These are phyloP conservation scores for Apiotrichum laibachii DNA, from an alignment of 1,284 basidiomycete species.

Conservation along the genomic window DNA sequence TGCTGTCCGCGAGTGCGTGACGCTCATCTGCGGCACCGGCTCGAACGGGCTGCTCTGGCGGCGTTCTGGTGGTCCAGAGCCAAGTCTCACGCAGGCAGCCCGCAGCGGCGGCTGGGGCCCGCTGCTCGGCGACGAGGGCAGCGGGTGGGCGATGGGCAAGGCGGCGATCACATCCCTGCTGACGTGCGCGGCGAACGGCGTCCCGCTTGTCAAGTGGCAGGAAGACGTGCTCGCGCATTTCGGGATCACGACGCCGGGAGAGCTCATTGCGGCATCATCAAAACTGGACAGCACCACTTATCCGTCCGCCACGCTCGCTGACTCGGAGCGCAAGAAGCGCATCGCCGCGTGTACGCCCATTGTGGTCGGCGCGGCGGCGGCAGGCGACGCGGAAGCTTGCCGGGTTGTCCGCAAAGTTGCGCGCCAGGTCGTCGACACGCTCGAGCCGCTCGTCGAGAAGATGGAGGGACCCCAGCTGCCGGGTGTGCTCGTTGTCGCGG, in stretches of 20 bases:
- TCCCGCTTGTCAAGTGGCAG: slow-evolving; percentile 12
- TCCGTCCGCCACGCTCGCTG: slow-evolving; percentile 4
- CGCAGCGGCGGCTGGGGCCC: slow-evolving; percentile 23
- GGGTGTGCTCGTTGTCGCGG: slow-evolving; percentile 18
- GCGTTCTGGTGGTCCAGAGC: too few species aligned
- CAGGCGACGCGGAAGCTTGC: slow-evolving; percentile 10
- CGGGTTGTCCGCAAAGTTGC: slow-evolving; percentile 14
- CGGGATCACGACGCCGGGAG: slow-evolving; percentile 5
- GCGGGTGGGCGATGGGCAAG: slow-evolving; percentile 20
- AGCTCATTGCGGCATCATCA: slow-evolving; percentile 8
- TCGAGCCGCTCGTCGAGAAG: slow-evolving; percentile 13
- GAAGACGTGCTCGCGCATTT: slow-evolving; percentile 8
- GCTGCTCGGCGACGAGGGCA: slow-evolving; percentile 22
- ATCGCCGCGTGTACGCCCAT: slow-evolving; percentile 18
- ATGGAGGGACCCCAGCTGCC: not conserved
- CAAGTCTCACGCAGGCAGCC: not conserved
- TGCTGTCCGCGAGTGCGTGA: slow-evolving; percentile 1
- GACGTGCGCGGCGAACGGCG: slow-evolving; percentile 13
- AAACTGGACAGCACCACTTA: not conserved
- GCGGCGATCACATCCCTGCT: slow-evolving; percentile 16
- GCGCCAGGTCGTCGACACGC: slow-evolving; percentile 18
- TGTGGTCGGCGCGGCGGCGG: slow-evolving; percentile 10
- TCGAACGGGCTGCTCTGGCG: slow-evolving; percentile 14
- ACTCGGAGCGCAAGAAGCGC: slow-evolving; percentile 17
- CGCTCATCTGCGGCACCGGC: slow-evolving; percentile 23